These are phyloP conservation scores for Acrodontium crateriforme DNA, from an alignment of 2,329 filamentous ascomycete species.

Conservation along the genomic window DNA sequence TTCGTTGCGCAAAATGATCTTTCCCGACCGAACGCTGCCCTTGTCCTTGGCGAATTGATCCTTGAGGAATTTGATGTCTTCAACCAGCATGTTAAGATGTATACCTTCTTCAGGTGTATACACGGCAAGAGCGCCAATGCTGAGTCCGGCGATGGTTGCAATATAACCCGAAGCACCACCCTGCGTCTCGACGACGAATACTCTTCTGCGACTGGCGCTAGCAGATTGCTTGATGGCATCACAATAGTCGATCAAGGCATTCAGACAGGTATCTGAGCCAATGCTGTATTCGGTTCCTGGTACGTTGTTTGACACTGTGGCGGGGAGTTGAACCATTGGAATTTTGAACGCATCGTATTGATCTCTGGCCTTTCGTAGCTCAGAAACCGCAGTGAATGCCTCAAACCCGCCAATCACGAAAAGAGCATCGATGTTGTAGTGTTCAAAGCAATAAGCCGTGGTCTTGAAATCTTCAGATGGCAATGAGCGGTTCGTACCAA, in stretches of 20 bases:
- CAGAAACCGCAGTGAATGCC: slow-evolving; percentile 81
- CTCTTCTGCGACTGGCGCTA: slow-evolving; percentile 78
- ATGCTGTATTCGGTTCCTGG: slow-evolving; percentile 95
- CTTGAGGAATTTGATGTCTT: slow-evolving; percentile 80
- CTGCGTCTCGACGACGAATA: slow-evolving; percentile 97
- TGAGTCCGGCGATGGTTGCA: slow-evolving; percentile 75
- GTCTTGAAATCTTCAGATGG: slow-evolving; percentile 75
- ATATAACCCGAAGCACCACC: slow-evolving; percentile 90
- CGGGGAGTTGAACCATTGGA: slow-evolving; percentile 78
- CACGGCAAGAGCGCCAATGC: slow-evolving; percentile 82
- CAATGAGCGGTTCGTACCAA: slow-evolving; percentile 90
- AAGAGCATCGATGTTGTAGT: slow-evolving; percentile 79
- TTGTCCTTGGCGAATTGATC: slow-evolving; percentile 73
- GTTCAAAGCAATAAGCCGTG: slow-evolving; percentile 69
- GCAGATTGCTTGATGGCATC: slow-evolving; percentile 97
- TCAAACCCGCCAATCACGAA: slow-evolving; percentile 89
- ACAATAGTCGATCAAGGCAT: slow-evolving; percentile 87
- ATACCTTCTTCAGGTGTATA: slow-evolving; percentile 97
- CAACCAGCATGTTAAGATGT: slow-evolving; percentile 79
- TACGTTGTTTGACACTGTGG: slow-evolving; percentile 98
- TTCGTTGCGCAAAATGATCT: slow-evolving; percentile 93
- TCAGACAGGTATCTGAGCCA: slow-evolving; percentile 90
- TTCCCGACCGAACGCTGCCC: slow-evolving; percentile 78
- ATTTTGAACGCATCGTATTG: slow-evolving; percentile 80
- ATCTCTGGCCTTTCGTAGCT: slow-evolving; percentile 67